A percentile compares a stretch with the other conserved stretches of the same genome.
phyloP scores from a whole-genome alignment of 2,329 filamentous ascomycete genomes.

The Pseudogymnoascus sp. region DNA sequence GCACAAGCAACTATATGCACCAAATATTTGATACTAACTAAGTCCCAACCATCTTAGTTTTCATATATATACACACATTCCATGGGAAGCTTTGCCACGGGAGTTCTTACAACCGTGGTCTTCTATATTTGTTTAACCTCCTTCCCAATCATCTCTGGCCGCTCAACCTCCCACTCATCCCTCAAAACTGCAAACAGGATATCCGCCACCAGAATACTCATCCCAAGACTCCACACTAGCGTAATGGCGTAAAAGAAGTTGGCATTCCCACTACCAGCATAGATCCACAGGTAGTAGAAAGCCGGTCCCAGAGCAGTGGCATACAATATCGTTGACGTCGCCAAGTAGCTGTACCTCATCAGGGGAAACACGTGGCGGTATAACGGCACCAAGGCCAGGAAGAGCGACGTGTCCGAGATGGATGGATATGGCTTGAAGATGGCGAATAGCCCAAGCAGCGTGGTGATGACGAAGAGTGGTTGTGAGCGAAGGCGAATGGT shows the following conservation, averaged over 20 bases:
- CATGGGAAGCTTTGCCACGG: background rate
- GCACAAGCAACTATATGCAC: background rate
- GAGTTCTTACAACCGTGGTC: background rate
- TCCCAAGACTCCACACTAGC: conserved; percentile 89
- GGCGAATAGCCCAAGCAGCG: conserved; percentile 81
- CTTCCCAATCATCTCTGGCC: conserved; percentile 83
- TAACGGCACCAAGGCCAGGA: conserved; percentile 72
- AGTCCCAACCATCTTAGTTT: background rate
- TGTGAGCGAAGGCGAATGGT: conserved; percentile 76
- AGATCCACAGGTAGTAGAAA: conserved; percentile 97
- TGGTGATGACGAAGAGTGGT: conserved; percentile 74
- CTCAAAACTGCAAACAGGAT: conserved; percentile 79
- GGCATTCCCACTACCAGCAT: conserved; percentile 92
- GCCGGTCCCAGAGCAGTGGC: conserved; percentile 82
- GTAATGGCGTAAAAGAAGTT: conserved; percentile 99
- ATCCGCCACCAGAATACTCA: conserved; percentile 81
- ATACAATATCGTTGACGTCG: conserved; percentile 76
- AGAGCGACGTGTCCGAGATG: conserved; percentile 81
- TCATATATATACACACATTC: background rate
- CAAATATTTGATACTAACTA: background rate
- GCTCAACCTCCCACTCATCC: conserved; percentile 88
- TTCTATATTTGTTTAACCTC: conserved; percentile 47
- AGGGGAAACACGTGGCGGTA: conserved; percentile 90
- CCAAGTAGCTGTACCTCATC: conserved; percentile 89
- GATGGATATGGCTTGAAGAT: conserved; percentile 98